A percentile compares a stretch with the other conserved stretches of the same genome.
These are phyloP conservation scores for Solanum medicagineum DNA, from an alignment of 257 asterid species.

Conservation along the genomic window DNA sequence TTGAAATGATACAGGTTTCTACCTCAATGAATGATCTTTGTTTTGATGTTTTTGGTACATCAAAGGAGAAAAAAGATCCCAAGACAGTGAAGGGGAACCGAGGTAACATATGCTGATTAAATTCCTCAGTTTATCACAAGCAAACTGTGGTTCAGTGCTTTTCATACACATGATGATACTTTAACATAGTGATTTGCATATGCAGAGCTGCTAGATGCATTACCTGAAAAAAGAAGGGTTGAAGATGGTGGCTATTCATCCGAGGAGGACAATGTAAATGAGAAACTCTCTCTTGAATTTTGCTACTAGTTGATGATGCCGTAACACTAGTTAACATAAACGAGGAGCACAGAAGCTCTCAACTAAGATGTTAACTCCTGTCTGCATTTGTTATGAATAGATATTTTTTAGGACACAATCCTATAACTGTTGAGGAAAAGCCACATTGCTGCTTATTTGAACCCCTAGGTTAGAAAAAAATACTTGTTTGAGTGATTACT, in stretches of 20 bases:
- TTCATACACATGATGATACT: neutral
- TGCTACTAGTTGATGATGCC: neutral
- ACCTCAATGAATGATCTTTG: slow-evolving; percentile 83
- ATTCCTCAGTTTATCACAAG: neutral
- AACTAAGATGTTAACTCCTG: neutral
- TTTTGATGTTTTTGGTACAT: slow-evolving; percentile 61
- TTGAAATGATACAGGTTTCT: slow-evolving; percentile 40
- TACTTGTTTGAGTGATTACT: neutral
- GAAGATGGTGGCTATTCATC: slow-evolving; percentile 78
- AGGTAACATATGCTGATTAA: slow-evolving; percentile 31
- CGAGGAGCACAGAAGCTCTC: neutral
- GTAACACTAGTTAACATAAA: neutral
- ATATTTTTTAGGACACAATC: neutral
- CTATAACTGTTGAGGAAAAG: neutral
- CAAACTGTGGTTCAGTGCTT: neutral
- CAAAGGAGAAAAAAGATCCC: slow-evolving; percentile 75
- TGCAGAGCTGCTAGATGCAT: slow-evolving; percentile 74
- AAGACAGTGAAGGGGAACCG: slow-evolving; percentile 67
- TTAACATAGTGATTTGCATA: neutral
- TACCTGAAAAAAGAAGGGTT: slow-evolving; percentile 64
- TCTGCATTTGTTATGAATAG: neutral
- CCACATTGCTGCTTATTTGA: neutral
- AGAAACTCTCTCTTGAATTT: neutral
- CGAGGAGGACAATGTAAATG: slow-evolving; percentile 52
- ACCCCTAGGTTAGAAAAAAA: neutral